These are phyloP conservation scores for Aurifilum marmelostoma DNA, from an alignment of 2,329 filamentous ascomycete species.

Conservation along the genomic window DNA sequence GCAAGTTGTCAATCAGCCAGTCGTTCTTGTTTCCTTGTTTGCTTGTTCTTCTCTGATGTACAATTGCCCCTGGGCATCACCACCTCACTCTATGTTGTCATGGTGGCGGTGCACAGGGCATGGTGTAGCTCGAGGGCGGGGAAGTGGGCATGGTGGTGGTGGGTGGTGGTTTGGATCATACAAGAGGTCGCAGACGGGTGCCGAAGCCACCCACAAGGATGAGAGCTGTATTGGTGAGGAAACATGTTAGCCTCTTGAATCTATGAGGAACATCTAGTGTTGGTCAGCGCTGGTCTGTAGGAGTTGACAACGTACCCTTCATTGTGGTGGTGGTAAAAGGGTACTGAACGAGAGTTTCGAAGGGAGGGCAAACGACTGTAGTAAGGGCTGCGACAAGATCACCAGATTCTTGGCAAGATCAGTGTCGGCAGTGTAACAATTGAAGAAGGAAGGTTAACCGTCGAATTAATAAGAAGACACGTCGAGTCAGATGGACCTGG, in stretches of 20 bases:
- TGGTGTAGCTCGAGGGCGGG: not conserved
- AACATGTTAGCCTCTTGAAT: slow-evolving; percentile 30
- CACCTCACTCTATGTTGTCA: not conserved
- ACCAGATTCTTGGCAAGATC: slow-evolving; percentile 21
- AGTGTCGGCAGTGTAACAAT: not conserved
- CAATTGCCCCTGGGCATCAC: not conserved
- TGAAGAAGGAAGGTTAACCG: not conserved
- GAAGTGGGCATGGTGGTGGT: not conserved
- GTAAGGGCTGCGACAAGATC: slow-evolving; percentile 5
- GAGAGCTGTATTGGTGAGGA: slow-evolving; percentile 64
- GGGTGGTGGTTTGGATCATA: slow-evolving; percentile 52
- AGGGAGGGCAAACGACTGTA: slow-evolving; percentile 13
- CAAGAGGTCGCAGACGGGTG: slow-evolving; percentile 93
- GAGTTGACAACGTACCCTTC: slow-evolving; percentile 26
- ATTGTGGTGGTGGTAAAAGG: slow-evolving; percentile 19
- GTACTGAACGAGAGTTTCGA: slow-evolving; percentile 22
- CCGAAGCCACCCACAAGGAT: slow-evolving; percentile 99
- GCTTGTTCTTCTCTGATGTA: not conserved
- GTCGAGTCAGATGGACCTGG: not conserved
- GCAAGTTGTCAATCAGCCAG: slow-evolving; percentile 30
- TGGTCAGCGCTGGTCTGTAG: not conserved
- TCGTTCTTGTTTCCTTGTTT: slow-evolving; percentile 7
- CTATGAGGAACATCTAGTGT: not conserved
- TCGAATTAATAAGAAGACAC: not conserved
- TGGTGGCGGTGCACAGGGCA: not conserved